These are phyloP conservation scores for Ganoderma boninense DNA, from an alignment of 1,284 basidiomycete genomes.

Conservation along the genomic window DNA sequence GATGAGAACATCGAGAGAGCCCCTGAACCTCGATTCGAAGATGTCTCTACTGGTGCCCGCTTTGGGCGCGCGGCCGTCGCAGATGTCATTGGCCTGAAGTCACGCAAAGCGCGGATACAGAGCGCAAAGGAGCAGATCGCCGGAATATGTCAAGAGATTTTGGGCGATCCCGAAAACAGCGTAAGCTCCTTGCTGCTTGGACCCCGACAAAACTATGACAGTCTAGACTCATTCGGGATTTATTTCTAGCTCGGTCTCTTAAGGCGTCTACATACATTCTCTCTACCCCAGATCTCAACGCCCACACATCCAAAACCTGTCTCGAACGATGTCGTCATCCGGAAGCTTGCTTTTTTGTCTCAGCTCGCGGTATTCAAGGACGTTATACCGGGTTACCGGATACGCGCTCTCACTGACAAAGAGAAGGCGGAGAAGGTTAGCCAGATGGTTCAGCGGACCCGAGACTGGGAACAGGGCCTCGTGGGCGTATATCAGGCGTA, in stretches of 20 bases:
- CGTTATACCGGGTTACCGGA: constrained; percentile 90
- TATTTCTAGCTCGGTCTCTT: constrained; percentile 79
- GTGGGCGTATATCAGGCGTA: constrained; percentile 91
- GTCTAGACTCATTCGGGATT: constrained; percentile 26
- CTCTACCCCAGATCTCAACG: constrained; percentile 74
- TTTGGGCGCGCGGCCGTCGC: constrained; percentile 85
- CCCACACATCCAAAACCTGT: constrained; percentile 73
- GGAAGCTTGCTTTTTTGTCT: constrained; percentile 90
- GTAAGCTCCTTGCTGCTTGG: constrained; percentile 52
- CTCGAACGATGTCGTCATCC: constrained; percentile 82
- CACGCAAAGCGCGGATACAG: constrained; percentile 75
- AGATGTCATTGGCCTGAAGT: constrained; percentile 75
- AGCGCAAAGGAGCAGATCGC: constrained; percentile 92
- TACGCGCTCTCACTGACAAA: constrained; percentile 88
- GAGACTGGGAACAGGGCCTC: constrained; percentile 98
- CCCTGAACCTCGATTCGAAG: constrained; percentile 54
- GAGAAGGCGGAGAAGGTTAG: constrained; percentile 95
- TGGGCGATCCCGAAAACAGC: constrained; percentile 86
- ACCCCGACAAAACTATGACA: constrained; percentile 18
- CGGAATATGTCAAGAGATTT: constrained; percentile 87
- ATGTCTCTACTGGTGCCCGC: constrained; percentile 78
- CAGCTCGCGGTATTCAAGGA: constrained; percentile 97
- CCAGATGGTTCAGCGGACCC: constrained; percentile 89
- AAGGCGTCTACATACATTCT: constrained; percentile 87
- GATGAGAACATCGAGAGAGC: constrained; percentile 41